Percentiles rank a stretch among this genome's conserved stretches.
Evolutionary conservation across 495 filamentous ascomycete species (phyloP).

Genomic region (Penicillium maclennaniae): DNA sequence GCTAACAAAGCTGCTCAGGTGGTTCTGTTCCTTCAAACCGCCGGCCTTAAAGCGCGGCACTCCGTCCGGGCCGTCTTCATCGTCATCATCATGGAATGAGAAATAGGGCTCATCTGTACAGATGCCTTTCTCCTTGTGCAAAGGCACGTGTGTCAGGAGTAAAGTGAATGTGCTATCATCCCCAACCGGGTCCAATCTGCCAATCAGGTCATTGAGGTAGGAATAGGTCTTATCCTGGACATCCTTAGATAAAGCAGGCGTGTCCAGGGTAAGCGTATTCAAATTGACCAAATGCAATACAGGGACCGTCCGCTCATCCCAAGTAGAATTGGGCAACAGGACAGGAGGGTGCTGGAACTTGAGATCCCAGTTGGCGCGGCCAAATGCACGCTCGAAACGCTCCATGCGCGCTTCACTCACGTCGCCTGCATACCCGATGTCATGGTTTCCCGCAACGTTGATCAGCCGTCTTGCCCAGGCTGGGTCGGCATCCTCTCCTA

Average conservation of each 20-base stretch:
- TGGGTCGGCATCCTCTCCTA: constrained; percentile 47
- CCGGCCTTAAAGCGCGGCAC: constrained; percentile 42
- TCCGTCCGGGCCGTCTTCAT: constrained; percentile 29
- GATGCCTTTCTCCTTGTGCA: constrained; percentile 77
- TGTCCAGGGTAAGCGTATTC: constrained; percentile 89
- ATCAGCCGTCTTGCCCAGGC: constrained; percentile 74
- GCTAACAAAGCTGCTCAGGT: constrained; percentile 65
- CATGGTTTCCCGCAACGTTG: constrained; percentile 90
- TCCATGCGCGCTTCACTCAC: constrained; percentile 64
- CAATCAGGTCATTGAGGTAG: constrained; percentile 71
- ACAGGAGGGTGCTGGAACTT: constrained; percentile 53
- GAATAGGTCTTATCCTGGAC: constrained; percentile 69
- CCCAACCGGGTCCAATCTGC: constrained; percentile 61
- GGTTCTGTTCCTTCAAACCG: constrained; percentile 87
- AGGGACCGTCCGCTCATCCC: constrained; percentile 26
- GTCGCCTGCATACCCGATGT: constrained; percentile 94
- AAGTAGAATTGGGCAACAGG: constrained; percentile 21
- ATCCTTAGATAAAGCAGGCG: constrained; percentile 59
- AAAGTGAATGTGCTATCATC: constrained; percentile 68
- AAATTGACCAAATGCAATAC: constrained; percentile 75
- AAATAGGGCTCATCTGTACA: constrained; percentile 84
- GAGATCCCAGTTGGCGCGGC: constrained; percentile 82
- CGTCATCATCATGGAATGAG: constrained; percentile 57
- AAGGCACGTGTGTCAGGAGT: constrained; percentile 85
- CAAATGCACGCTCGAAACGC: constrained; percentile 79